These are phyloP conservation scores for Alternaria angustiovoidea DNA, from an alignment of 2,329 filamentous ascomycete species.

Conservation along the genomic window DNA sequence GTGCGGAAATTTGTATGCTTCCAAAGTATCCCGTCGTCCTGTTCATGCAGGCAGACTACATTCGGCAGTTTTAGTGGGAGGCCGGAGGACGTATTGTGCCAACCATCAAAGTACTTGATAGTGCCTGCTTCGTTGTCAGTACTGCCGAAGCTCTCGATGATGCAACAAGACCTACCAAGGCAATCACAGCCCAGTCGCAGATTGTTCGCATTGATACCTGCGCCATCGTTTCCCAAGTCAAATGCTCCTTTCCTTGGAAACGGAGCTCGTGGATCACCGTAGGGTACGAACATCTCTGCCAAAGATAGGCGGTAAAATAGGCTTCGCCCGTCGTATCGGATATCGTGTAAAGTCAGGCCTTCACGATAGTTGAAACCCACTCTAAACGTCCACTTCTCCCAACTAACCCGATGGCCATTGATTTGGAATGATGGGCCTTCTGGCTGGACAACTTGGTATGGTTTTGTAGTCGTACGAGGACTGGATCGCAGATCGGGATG, in stretches of 20 bases:
- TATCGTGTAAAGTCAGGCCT: constrained; percentile 53
- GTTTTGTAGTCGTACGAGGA: constrained; percentile 27
- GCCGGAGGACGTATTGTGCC: background rate
- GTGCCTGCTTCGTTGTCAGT: constrained; percentile 10
- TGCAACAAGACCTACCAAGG: constrained; percentile 36
- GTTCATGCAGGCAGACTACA: constrained; percentile 66
- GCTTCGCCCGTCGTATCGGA: constrained; percentile 51
- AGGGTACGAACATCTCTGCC: constrained; percentile 57
- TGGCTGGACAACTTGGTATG: constrained; percentile 33
- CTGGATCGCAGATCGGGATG: constrained; percentile 28
- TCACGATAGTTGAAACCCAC: constrained; percentile 59
- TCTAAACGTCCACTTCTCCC: constrained; percentile 56
- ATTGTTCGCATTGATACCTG: constrained; percentile 55
- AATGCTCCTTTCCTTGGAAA: constrained; percentile 56
- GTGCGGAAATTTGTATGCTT: constrained; percentile 43
- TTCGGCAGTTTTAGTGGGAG: constrained; percentile 29
- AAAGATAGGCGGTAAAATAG: constrained; percentile 55
- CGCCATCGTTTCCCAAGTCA: constrained; percentile 56
- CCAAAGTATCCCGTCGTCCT: constrained; percentile 54
- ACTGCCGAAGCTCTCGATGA: background rate
- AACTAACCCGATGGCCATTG: constrained; percentile 33
- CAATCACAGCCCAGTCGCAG: constrained; percentile 56
- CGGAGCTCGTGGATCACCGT: constrained; percentile 53
- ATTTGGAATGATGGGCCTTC: constrained; percentile 36
- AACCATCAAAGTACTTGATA: constrained; percentile 40